Conservation (phyloP, 2,329 filamentous ascomycete genomes). For the Colletotrichum lindemuthianum region DNA sequence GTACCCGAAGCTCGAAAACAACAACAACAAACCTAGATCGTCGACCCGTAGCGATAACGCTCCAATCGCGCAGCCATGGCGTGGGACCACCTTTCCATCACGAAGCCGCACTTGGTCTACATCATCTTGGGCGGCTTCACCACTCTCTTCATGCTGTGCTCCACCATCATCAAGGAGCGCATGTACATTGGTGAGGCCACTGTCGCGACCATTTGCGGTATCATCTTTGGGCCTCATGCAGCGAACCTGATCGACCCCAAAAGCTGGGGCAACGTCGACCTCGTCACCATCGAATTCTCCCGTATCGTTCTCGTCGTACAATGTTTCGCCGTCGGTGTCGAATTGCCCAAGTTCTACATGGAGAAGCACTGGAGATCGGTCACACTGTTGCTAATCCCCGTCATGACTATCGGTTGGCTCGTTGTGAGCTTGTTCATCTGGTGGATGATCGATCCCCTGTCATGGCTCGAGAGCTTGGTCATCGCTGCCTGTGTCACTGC, state of each 20-base stretch:
- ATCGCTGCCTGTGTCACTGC: slow-evolving; percentile 95
- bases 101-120: slow-evolving; percentile 96
- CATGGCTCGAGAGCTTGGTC: slow-evolving; percentile 89
- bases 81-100: slow-evolving; percentile 85
- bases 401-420: slow-evolving; percentile 98
- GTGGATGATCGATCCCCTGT: slow-evolving; percentile 83
- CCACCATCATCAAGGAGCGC: slow-evolving; percentile 96
- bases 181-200: slow-evolving; percentile 99
- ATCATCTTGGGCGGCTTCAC: slow-evolving; percentile 98
- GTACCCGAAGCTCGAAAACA: not conserved
- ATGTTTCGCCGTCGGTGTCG: slow-evolving; percentile 91
- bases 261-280: slow-evolving; percentile 84
- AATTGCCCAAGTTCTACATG: slow-evolving; percentile 95
- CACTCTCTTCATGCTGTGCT: slow-evolving; percentile 97
- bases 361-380: slow-evolving; percentile 97
- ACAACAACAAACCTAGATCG: not conserved
- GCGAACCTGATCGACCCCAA: slow-evolving; percentile 81
- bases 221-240: slow-evolving; percentile 89
- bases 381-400: slow-evolving; percentile 84
- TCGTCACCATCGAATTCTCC: slow-evolving; percentile 89
- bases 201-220: slow-evolving; percentile 86
- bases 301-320: slow-evolving; percentile 91
- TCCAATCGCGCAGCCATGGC: slow-evolving; percentile 63
- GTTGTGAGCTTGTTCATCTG: slow-evolving; percentile 93
- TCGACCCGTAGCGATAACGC: not conserved